These are phyloP conservation scores for Vaccinium corymbosum DNA, from an alignment of 148 eudicot species.

Conservation along the genomic window DNA sequence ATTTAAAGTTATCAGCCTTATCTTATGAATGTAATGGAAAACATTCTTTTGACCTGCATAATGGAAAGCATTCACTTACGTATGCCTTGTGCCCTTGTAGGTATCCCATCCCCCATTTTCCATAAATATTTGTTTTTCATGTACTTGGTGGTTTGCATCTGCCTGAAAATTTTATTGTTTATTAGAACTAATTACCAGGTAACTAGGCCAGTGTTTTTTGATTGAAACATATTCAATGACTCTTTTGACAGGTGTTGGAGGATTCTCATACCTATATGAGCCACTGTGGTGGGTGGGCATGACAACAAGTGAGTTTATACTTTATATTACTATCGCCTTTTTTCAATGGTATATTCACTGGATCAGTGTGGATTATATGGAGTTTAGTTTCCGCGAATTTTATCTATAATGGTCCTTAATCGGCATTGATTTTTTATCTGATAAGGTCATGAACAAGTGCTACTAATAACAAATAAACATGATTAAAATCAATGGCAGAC, in stretches of 20 bases:
- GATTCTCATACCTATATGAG: constrained; percentile 79
- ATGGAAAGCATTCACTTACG: not conserved
- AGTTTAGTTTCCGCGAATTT: not conserved
- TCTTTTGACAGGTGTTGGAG: constrained; percentile 66
- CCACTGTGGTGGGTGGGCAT: constrained; percentile 96
- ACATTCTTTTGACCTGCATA: not conserved
- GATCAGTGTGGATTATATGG: not conserved
- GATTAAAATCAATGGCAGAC: not conserved
- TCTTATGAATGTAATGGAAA: not conserved
- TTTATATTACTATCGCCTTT: not conserved
- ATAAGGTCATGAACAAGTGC: not conserved
- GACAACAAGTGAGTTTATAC: constrained; percentile 67
- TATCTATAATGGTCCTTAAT: not conserved
- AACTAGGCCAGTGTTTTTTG: constrained; percentile 1
- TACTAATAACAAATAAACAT: not conserved
- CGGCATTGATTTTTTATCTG: not conserved
- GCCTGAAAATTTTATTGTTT: not conserved
- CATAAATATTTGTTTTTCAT: not conserved
- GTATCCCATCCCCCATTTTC: not conserved
- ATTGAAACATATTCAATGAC: constrained; percentile 4
- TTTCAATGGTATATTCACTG: not conserved
- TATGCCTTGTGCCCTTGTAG: not conserved
- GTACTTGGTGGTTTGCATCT: not conserved
- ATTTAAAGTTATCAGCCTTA: not conserved
- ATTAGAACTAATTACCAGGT: not conserved